Base-by-base conservation (phyloP, 2,329 filamentous ascomycete species). In the Nannizziopsis barbatae region DNA sequence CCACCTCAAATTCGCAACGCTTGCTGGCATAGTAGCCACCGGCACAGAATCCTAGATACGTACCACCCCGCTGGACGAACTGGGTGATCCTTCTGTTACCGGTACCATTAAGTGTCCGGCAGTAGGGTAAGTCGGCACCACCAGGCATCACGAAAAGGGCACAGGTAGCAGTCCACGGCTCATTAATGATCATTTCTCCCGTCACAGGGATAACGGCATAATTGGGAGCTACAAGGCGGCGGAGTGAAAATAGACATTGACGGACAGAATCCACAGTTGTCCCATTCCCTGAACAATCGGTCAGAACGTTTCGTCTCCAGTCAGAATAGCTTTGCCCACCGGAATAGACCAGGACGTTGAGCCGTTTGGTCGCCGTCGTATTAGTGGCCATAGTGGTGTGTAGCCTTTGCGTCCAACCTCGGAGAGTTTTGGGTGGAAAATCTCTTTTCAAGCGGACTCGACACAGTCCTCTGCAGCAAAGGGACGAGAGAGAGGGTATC, bases 321-420 rank as follows among this genome's bases (percentile, higher is more conserved):
- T 57, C 57, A 39, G 47, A 49, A 51, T 58, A 52, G 43, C 52
- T 56, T 45, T 59, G 58, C 65, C 61, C 72, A 89, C 86, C 88
- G 57, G 87, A 84, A 62, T 96, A 96, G 45, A 98, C 86, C 56
- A 96, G 76, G 49, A 98, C 83, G 64, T 98, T 96, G 70, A 95
- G 76, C 62, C 80, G 54, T 56, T 63, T 65, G 58, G 64, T 57
- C 41, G 58, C 57, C 45, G 60, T 60, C 50, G 65, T 55, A 60
- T 60, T 59, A 52, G 65, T 56, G 61, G 60, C 52, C 57, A 56
- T 56, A 44, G 40, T 38, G 20, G 32, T n/a, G n/a, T 15, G 46
- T 36, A 27, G 22, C 27, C 30, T 36, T 36, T 33, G 40, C 41
- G 14, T 15, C n/a, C 14, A 17, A 15, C 22, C 17, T 8, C 10